Base-by-base conservation (phyloP, 192 early-diverging fungal genomes). In the Entomortierella beljakovae region DNA sequence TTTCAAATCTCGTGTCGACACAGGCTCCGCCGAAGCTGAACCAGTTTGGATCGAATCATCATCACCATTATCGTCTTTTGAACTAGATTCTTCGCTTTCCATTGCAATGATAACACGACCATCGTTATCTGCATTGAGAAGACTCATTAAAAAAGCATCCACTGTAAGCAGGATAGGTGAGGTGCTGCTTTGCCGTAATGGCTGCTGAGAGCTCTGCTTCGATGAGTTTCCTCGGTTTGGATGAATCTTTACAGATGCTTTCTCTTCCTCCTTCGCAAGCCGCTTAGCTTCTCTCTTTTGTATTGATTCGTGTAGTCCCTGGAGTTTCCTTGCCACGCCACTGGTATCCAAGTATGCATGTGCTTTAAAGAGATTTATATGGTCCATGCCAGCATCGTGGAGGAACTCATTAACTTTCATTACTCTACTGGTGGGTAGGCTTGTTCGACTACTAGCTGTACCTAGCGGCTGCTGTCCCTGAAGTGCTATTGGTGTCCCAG, bases 281-380 rank as follows among this genome's bases (percentile, higher is more conserved):
- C 34, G 58, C 23, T 63, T 62, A 0, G 65, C 66, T 20, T 62
- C 74, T 32, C 43, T 62, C 61, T 28, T 62, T 33, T 69, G 74
- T 32, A 69, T 7, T 2, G 65, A 49, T 22, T 77, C 74, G 35
- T 77, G 74, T 3, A 77, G 34, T 6, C 74, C 74, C 22, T 72
- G 65, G 8, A 89, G 66, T 76, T 94, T 94, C 25, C 87, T 75
- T 23, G 91, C 90, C 13, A 97, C 75, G 33, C 89, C 82, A 57
- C 92, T 94, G 3, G 83, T 83, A 28, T 87, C 71, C 62, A 97
- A 58, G 57, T 92, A 97, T 6, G 73, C 64, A 51, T 88, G 82
- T 0, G 95, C 82, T 71, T 93, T 94, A 81, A 92, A 95, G 32
- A 95, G 79, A 66, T 95, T 97, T 51, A 97, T 85, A 66, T 95